Evolutionary conservation across 192 early-diverging fungal species (phyloP), one percentile per base, ranked within the genome.

Genomic region (Coemansia sp.): DNA sequence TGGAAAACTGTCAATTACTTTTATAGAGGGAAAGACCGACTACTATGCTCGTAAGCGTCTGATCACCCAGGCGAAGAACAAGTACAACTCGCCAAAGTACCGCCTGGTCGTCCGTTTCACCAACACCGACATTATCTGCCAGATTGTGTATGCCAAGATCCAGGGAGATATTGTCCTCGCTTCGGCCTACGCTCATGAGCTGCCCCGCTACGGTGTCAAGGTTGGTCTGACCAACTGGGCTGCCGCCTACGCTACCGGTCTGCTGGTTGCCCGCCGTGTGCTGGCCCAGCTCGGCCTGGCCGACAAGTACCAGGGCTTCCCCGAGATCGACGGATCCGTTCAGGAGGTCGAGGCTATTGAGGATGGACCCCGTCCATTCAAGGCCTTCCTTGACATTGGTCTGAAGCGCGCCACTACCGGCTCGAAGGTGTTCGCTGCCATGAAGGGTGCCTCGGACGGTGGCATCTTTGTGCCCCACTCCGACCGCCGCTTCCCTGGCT

Each of bases 31-130:
- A 64, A 99, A 99, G 93, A 99, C 97, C 85, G 97, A 99, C 91
- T 99, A 98, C 96, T 98, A 97, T 82, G 96, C 97, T 77, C 94
- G 97, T 80, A 98, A 97, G 94, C 91, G 94, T 79, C 89, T 99
- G 71, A 92, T 98, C n/a, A 89, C 91, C 80, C 97, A 99, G 89
- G 97, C 97, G 75, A 99, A 99, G 94, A 97, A 98, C 94, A 99
- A 98, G 90, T 99, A 99, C 95, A 99, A 99, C 93, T 93, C 96
- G 66, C 96, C 96, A 86, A 99, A 99, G 93, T 99, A 98, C 93
- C 91, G 97, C 80, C 86, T 99, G 77, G 96, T 98, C 79, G 97
- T 99, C 72, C 96, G 97, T 70, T 92, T 99, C 94, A 98, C 97
- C 90, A 97, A 97, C 95, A 91, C 88, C 71, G 96, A 98, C 89